These are phyloP conservation scores for Candida ulmi DNA, from an alignment of 805 yeast genomes.

Conservation along the genomic window DNA sequence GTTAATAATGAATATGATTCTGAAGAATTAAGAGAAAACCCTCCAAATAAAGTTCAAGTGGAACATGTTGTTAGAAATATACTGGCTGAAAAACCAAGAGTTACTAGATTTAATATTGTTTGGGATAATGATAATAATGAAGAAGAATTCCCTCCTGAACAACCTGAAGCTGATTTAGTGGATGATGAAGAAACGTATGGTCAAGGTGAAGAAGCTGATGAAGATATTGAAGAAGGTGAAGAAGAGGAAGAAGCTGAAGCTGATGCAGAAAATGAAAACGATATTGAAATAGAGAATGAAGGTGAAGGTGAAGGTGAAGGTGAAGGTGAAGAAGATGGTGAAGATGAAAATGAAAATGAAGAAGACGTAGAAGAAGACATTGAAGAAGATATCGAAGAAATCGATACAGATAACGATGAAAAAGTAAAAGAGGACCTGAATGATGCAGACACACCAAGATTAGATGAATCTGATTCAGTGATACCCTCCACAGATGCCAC, in stretches of 20 bases:
- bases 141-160: conserved; percentile 77
- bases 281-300: conserved; percentile 29
- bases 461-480: conserved; percentile 5
- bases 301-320: conserved; percentile 14
- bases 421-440: conserved; percentile 5
- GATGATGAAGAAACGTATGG: conserved; percentile 61
- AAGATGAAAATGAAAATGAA: conserved; percentile 27
- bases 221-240: too few relatives aligned
- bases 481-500: neutral
- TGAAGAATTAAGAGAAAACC: conserved; percentile 89
- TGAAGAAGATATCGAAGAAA: conserved; percentile 15
- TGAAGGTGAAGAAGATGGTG: conserved; percentile 15
- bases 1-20: conserved; percentile 95
- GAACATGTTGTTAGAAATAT: conserved; percentile 93
- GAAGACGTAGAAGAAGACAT: conserved; percentile 28
- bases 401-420: conserved; percentile 16
- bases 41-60: conserved; percentile 89
- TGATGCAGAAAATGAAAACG: conserved; percentile 35
- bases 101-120: conserved; percentile 91
- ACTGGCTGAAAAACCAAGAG: conserved; percentile 95
- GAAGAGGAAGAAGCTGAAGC: conserved; percentile 42
- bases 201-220: conserved; percentile 45
- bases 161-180: conserved; percentile 55
- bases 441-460: conserved; percentile 16
- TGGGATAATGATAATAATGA: conserved; percentile 80